Evolutionary conservation across 2,329 filamentous ascomycete genomes (phyloP).

Genomic region (Thelonectria blattea): DNA sequence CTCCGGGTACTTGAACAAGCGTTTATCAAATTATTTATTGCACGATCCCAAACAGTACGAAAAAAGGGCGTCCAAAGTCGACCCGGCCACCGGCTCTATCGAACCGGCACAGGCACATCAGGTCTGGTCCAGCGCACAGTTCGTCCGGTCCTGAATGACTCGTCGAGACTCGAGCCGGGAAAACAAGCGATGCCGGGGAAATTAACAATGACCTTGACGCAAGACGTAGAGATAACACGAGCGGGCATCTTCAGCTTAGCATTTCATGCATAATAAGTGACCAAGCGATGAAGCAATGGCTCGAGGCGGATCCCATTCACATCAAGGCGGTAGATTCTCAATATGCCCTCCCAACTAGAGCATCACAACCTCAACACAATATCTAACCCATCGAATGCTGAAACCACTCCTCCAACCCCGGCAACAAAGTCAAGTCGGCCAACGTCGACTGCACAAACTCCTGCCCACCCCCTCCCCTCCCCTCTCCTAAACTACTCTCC

Average conservation of each 20-base stretch:
- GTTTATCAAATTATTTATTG: too few relatives aligned
- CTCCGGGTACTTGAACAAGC: too few relatives aligned
- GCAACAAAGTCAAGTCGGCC: constrained; percentile 18
- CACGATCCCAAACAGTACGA: too few relatives aligned
- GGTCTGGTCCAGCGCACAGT: too few relatives aligned
- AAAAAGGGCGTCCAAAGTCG: background rate
- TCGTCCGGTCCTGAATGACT: background rate
- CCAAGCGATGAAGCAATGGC: too few relatives aligned
- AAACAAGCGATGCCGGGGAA: too few relatives aligned
- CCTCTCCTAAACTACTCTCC: background rate
- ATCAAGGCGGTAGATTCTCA: background rate
- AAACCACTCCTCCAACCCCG: constrained; percentile 24
- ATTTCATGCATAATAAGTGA: too few relatives aligned
- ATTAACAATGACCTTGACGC: too few relatives aligned
- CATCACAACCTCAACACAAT: background rate
- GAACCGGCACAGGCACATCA: background rate
- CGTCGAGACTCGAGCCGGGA: background rate
- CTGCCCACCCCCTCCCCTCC: background rate
- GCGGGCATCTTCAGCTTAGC: too few relatives aligned
- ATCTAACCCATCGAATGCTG: background rate
- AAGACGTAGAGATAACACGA: too few relatives aligned
- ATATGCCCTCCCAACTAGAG: background rate
- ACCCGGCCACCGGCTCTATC: background rate
- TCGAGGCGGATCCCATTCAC: too few relatives aligned
- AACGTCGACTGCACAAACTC: constrained; percentile 11